Evolutionary conservation across 2,329 filamentous ascomycete species (phyloP).

Genomic region (Emericellopsis cladophorae): DNA sequence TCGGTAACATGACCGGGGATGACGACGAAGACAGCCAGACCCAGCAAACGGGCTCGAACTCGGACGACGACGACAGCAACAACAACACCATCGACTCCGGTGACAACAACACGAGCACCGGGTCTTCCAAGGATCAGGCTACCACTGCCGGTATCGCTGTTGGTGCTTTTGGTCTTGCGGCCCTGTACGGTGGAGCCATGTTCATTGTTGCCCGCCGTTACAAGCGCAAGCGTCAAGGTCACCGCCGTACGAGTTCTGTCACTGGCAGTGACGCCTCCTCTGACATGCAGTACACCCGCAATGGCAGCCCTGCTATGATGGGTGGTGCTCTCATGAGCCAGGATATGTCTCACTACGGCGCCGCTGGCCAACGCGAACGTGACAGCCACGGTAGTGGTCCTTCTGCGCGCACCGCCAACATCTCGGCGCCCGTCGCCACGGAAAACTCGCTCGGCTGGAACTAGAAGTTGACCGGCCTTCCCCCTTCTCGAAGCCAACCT

Average conservation of each 20-base stretch:
- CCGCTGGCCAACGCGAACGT: constrained; percentile 30
- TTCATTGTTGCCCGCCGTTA: constrained; percentile 85
- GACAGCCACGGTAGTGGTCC: constrained; percentile 54
- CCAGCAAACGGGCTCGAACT: constrained; percentile 8
- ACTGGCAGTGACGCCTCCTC: constrained; percentile 32
- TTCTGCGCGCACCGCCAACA: constrained; percentile 49
- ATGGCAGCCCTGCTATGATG: constrained; percentile 52
- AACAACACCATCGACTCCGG: constrained; percentile 28
- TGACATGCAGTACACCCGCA: constrained; percentile 37
- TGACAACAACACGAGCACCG: constrained; percentile 28
- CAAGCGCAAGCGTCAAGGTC: constrained; percentile 69
- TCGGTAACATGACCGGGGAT: constrained; percentile 18
- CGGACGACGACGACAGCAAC: constrained; percentile 18
- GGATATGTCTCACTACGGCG: constrained; percentile 43
- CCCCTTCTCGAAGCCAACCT: constrained; percentile 1
- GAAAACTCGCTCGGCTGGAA: constrained; percentile 97
- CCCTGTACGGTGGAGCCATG: constrained; percentile 88
- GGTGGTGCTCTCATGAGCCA: constrained; percentile 51
- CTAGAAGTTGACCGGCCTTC: constrained; percentile 28
- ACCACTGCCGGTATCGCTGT: constrained; percentile 60
- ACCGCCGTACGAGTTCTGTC: constrained; percentile 67
- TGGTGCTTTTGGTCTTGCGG: constrained; percentile 65
- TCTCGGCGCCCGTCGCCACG: constrained; percentile 80
- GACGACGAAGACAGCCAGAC: constrained; percentile 21
- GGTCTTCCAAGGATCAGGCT: constrained; percentile 43